A percentile compares a stretch with the other conserved stretches of the same genome.
Conservation (phyloP, 2,329 filamentous ascomycete species). For the Monosporascus sp. region DNA sequence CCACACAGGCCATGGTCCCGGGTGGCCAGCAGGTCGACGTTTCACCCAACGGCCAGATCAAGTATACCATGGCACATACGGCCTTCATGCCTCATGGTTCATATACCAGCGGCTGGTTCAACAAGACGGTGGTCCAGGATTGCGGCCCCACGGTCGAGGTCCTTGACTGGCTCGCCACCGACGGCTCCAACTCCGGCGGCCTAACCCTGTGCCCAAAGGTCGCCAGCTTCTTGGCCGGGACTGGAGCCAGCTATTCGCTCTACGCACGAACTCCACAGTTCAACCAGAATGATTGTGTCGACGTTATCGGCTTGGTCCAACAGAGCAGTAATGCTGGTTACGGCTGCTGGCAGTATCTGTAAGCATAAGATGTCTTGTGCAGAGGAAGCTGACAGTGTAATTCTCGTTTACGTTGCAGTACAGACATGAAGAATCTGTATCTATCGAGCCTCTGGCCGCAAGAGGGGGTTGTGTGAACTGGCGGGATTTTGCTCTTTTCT, state of each 20-base stretch:
- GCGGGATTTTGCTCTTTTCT: constrained; percentile 1
- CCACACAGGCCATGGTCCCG: constrained; percentile 44
- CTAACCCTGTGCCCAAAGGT: constrained; percentile 21
- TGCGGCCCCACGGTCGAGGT: constrained; percentile 17
- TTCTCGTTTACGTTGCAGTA: background rate
- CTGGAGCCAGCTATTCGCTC: constrained; percentile 18
- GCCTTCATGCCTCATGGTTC: constrained; percentile 44
- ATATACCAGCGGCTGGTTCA: constrained; percentile 41
- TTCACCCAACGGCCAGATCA: constrained; percentile 44
- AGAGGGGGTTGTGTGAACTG: background rate
- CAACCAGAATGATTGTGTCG: constrained; percentile 24
- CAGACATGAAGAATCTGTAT: background rate
- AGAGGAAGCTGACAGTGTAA: background rate
- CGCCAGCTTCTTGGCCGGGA: constrained; percentile 13
- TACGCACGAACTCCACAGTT: constrained; percentile 22
- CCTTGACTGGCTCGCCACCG: constrained; percentile 21
- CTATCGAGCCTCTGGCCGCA: constrained; percentile 3
- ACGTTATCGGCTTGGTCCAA: constrained; percentile 27
- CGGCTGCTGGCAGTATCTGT: constrained; percentile 37
- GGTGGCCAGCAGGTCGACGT: constrained; percentile 60
- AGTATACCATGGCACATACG: constrained; percentile 53
- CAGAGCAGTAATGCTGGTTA: constrained; percentile 15
- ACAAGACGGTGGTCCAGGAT: constrained; percentile 19
- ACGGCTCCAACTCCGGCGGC: constrained; percentile 22
- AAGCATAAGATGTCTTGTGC: background rate